These are phyloP conservation scores for Boletus semigastroideus DNA, from an alignment of 1,284 basidiomycete species.

Conservation along the genomic window DNA sequence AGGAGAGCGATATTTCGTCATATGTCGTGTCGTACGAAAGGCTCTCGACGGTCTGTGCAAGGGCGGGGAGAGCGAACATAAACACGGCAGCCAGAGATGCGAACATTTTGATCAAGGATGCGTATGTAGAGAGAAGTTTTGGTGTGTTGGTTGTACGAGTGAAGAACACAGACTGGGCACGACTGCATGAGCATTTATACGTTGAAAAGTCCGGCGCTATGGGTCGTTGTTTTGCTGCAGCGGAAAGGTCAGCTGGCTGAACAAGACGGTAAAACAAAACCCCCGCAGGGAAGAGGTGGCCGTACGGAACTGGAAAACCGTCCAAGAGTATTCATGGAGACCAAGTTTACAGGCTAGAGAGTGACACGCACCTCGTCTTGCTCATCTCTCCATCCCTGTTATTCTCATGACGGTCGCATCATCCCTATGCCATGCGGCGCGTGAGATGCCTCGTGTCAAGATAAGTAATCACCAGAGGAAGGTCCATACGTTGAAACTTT, in stretches of 20 bases:
- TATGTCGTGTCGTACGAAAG: constrained; percentile 37
- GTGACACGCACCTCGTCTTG: neutral
- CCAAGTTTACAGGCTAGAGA: neutral
- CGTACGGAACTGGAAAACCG: neutral
- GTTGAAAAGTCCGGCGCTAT: neutral
- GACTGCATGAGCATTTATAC: constrained; percentile 16
- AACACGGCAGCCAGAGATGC: constrained; percentile 9
- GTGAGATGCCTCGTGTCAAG: neutral
- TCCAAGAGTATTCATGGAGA: neutral
- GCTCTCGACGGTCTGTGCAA: constrained; percentile 11
- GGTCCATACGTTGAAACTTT: neutral
- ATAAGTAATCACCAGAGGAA: neutral
- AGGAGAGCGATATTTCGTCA: constrained; percentile 35
- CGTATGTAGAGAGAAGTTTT: neutral
- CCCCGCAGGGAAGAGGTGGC: neutral
- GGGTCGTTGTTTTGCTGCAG: neutral
- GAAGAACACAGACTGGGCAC: neutral
- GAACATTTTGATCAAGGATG: constrained; percentile 17
- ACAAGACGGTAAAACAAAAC: neutral
- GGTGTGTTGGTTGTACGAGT: neutral
- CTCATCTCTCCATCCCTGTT: neutral
- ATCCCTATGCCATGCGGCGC: neutral
- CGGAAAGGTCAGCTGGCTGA: neutral
- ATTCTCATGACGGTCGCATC: neutral
- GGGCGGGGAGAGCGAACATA: constrained; percentile 12